Evolutionary conservation across 176 grass and related monocot genomes (phyloP).

Genomic region (Triticum urartu): DNA sequence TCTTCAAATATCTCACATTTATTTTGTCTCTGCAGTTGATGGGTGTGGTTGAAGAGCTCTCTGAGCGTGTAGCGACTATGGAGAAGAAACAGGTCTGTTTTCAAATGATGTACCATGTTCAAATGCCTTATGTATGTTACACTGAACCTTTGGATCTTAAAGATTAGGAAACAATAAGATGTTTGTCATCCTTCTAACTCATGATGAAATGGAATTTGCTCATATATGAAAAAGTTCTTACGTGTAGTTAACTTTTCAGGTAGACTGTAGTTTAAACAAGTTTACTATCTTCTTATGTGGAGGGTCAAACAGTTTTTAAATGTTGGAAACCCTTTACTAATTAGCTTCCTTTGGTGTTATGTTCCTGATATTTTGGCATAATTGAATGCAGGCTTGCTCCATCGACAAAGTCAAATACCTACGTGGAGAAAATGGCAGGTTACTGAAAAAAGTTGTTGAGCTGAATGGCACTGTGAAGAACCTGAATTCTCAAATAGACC

Average conservation of each 20-base stretch:
- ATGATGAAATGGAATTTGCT: not conserved
- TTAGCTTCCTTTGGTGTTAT: not conserved
- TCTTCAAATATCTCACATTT: too few relatives aligned
- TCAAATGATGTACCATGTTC: too few relatives aligned
- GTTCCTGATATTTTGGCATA: slow-evolving; percentile 2
- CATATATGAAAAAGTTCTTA: not conserved
- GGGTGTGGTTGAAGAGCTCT: too few relatives aligned
- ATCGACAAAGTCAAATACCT: slow-evolving; percentile 26
- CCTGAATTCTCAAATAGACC: slow-evolving; percentile 42
- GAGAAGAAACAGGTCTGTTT: too few relatives aligned
- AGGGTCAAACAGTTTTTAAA: not conserved
- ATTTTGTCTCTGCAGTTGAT: too few relatives aligned
- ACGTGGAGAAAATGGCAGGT: slow-evolving; percentile 25
- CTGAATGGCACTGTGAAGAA: not conserved
- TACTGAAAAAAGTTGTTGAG: slow-evolving; percentile 34
- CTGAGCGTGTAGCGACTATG: too few relatives aligned
- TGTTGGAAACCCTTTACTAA: not conserved
- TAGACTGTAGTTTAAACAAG: not conserved
- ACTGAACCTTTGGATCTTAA: not conserved
- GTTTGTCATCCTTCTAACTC: too few relatives aligned
- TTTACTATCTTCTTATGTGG: not conserved
- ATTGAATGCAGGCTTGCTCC: slow-evolving; percentile 26
- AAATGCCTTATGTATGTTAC: not conserved
- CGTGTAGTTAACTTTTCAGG: not conserved
- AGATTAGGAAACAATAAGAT: not conserved